Evolutionary conservation across 2,329 filamentous ascomycete species (phyloP), one percentile per base, ranked within the genome.

Genomic region (Fusarium sp.): DNA sequence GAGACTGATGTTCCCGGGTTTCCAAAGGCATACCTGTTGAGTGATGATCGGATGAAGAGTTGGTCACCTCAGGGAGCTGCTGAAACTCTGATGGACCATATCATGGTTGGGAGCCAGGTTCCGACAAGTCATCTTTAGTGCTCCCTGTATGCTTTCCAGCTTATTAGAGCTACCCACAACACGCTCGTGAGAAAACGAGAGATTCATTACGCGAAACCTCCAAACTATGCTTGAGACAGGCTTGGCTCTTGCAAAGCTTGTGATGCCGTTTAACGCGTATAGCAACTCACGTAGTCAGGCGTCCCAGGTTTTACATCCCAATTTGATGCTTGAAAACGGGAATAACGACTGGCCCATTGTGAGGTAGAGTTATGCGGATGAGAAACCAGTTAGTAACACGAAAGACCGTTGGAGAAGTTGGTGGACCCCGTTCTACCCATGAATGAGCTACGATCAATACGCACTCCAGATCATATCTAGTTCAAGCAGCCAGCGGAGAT

Each of bases 1-100:
- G 74, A 78, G 41, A 62, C 69, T 0, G 76, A 75, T 11, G 47
- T 62, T 6, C 61, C 68, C 8, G 77, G 73, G 1, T 75, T 76
- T n/a, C 74, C 74, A 4, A 68, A 51, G 26, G 73, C 70, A 4
- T 75, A 75, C 28, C 12, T 75, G 14, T 24, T 75, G 2, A 62
- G 26, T 24, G 42, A 61, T 1, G n/a, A 54, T 11, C 59, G 72
- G 20, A 22, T 73, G 18, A n/a, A 41, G 26, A 14, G 56, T 41
- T 62, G 70, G n/a, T 73, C 48, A 13, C 60, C 63, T 10, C 61
- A 68, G 28, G 69, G 60, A 36, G 66, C 72, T 9, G 66, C 66
- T 3, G 62, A 73, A 24, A 75, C 66, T 8, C 41, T 75, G 45
- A 68, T 75, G 62, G 69, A 75, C 5, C 66, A 75, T 26, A 59